phyloP scores from a whole-genome alignment of 495 filamentous ascomycete species.

The Clavariopsis aquatica region DNA sequence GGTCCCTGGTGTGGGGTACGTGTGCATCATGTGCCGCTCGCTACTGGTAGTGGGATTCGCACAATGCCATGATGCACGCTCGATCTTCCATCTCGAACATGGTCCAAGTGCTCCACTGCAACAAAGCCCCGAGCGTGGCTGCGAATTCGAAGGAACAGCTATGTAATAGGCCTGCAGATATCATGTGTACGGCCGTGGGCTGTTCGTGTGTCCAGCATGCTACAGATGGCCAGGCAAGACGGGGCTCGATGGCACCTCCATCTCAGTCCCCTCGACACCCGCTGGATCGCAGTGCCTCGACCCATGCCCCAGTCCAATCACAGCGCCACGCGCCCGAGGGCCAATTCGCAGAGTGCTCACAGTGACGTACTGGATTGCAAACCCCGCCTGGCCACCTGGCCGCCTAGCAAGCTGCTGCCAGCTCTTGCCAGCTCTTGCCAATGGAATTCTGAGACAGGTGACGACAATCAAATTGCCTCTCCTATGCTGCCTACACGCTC shows the following conservation, averaged over 20 bases:
- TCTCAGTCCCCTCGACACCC: neutral
- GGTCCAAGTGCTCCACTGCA: neutral
- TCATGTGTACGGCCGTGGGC: no score
- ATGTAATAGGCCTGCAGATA: no score
- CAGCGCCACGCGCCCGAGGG: neutral
- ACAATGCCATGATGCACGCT: neutral
- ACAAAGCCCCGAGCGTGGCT: neutral
- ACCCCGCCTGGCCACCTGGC: no score
- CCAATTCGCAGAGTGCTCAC: no score
- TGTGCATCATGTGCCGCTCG: neutral
- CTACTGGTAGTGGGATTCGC: neutral
- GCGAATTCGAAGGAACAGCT: neutral
- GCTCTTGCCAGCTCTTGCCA: no score
- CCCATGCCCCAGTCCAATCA: neutral
- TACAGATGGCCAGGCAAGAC: neutral
- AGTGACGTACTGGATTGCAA: no score
- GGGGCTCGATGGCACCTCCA: neutral
- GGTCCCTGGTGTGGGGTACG: neutral
- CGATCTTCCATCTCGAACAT: neutral
- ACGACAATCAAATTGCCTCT: neutral
- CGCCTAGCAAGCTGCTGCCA: no score
- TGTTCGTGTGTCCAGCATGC: neutral
- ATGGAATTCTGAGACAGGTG: neutral
- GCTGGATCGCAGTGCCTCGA: neutral
- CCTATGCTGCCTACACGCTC: conserved; percentile 12